Percentiles rank a stretch among this genome's conserved stretches.
Evolutionary conservation across 1,139 yeast genomes (phyloP).

Genomic region (Diutina neorugosa): DNA sequence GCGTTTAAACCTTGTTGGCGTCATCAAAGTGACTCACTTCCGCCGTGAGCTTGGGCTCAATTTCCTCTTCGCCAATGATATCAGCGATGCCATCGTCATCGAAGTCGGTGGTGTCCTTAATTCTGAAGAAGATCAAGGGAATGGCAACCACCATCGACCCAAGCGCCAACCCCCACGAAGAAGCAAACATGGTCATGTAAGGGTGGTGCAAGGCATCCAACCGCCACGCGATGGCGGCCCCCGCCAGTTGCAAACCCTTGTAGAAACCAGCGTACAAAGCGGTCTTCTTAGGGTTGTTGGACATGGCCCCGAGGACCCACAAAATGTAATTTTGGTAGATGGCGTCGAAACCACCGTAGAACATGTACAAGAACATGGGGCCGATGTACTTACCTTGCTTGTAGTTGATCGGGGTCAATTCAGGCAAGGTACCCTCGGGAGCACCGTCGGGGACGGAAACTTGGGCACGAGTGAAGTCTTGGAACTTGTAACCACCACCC

Average conservation of each 20-base stretch:
- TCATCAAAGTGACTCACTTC: neutral
- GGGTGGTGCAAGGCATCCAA: constrained; percentile 33
- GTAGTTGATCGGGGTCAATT: constrained; percentile 22
- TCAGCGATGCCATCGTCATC: constrained; percentile 25
- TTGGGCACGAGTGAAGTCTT: constrained; percentile 30
- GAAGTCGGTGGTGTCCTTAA: constrained; percentile 33
- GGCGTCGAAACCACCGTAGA: constrained; percentile 49
- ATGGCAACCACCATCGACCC: constrained; percentile 31
- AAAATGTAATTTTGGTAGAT: constrained; percentile 43
- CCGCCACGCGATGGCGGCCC: constrained; percentile 52
- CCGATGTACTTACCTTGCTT: constrained; percentile 29
- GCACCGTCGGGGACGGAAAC: constrained; percentile 8
- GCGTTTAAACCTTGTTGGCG: neutral
- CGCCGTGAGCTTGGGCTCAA: constrained; percentile 11
- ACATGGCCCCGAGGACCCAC: constrained; percentile 47
- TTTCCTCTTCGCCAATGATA: constrained; percentile 16
- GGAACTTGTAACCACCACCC: constrained; percentile 53
- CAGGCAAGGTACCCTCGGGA: neutral
- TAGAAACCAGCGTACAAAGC: constrained; percentile 53
- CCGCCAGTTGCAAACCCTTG: constrained; percentile 54
- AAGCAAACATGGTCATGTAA: constrained; percentile 35
- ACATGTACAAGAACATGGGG: constrained; percentile 49
- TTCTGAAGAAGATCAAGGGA: constrained; percentile 24
- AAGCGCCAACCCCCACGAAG: constrained; percentile 44
- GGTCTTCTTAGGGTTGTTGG: constrained; percentile 43